Evolutionary conservation across 371 early-diverging fungal genomes (phyloP), one percentile per base, ranked within the genome.

Genomic region (Zancudomyces culisetae): DNA sequence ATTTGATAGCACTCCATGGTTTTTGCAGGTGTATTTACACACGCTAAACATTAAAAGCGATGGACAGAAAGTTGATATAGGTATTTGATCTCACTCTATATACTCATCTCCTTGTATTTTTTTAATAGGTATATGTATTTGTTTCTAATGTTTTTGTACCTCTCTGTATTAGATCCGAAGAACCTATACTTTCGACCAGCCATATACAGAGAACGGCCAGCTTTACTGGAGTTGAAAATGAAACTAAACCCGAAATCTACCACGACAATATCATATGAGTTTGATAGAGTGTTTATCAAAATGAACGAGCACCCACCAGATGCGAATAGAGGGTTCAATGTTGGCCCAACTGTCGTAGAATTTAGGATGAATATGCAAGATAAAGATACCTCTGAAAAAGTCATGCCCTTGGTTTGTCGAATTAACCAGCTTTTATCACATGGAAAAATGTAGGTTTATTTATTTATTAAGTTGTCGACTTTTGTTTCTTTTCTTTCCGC

Each of bases 231-330:
- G 59, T 57, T 85, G 40, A 57, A 62, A n/a, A 39, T 90, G 30
- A 43, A 55, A 1, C 52, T 95, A 15, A 87, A 87, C 0, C 65
- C 86, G 1, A 56, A 75, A 29, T 78, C 86, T 3, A 64, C 70
- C 20, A 73, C 81, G 12, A 72, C 75, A 1, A 49, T 91, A 42
- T 63, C 76, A 2, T 60, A 88, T 46, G 79, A 80, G 27, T 90
- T 87, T 59, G 93, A 91, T 61, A 85, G 81, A 60, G 82, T 84
- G 3, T 88, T 90, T 56, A 64, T 96, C 50, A 83, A 83, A 61
- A 91, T 92, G 61, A 87, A 89, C 0, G 95, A 96, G 62, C 90
- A 95, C 57, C 87, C 86, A 27, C 95, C 95, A 0, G 98, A 97
- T 63, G 88, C 96, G 3, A 87, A 91, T 63, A 76, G 92, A 45